Evolutionary conservation across 164 flowering plant genomes (phyloP).

Genomic region (Litsea cubeba): DNA sequence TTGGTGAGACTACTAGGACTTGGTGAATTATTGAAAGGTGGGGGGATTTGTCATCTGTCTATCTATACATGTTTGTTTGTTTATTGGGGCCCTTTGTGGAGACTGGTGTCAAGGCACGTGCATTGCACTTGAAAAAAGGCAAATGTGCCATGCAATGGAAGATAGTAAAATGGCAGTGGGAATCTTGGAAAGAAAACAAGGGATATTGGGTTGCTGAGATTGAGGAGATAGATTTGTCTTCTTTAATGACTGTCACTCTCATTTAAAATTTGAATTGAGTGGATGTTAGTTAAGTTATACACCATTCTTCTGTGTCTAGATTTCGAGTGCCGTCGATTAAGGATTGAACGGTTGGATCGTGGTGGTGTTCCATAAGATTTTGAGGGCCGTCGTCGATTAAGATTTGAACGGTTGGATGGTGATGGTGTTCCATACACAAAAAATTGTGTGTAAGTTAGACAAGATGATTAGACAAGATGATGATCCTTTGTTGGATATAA

Average conservation of each 20-base stretch:
- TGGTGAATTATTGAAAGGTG: background rate
- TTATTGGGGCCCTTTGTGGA: background rate
- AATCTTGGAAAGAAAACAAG: background rate
- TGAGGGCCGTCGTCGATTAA: too few relatives aligned
- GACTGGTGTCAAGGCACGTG: background rate
- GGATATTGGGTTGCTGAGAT: background rate
- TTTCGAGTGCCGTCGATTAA: too few relatives aligned
- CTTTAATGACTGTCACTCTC: background rate
- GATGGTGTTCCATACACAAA: too few relatives aligned
- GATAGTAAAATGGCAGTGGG: background rate
- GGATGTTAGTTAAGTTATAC: too few relatives aligned
- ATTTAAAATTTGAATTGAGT: too few relatives aligned
- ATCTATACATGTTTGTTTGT: background rate
- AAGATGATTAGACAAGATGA: too few relatives aligned
- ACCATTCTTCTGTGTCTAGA: too few relatives aligned
- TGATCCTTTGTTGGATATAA: too few relatives aligned
- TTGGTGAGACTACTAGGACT: background rate
- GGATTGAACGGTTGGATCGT: too few relatives aligned
- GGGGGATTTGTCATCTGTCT: background rate
- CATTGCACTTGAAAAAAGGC: background rate
- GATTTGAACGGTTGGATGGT: too few relatives aligned
- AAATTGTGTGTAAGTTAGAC: too few relatives aligned
- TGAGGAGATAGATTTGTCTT: background rate
- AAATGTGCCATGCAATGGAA: conserved; percentile 1
- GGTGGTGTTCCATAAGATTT: too few relatives aligned